These are phyloP conservation scores for Linnemannia zychae DNA, from an alignment of 192 early-diverging fungal genomes.

Conservation along the genomic window DNA sequence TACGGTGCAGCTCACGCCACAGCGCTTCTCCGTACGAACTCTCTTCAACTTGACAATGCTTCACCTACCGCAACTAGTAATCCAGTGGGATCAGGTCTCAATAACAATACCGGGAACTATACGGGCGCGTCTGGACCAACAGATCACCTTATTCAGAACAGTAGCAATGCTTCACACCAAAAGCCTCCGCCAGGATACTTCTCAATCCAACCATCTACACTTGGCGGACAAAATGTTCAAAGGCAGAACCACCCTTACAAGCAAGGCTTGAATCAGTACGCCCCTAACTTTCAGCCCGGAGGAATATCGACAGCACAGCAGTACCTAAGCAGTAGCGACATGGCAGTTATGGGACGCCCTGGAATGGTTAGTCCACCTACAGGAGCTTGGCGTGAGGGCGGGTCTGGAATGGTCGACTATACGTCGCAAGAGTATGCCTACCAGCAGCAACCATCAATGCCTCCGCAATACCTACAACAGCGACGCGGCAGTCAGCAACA, in stretches of 20 bases:
- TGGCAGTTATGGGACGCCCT: background rate
- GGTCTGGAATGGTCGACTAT: background rate
- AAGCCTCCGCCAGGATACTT: slow-evolving; percentile 5
- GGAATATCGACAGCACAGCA: background rate
- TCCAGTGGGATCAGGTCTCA: background rate
- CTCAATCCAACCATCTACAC: slow-evolving; percentile 1
- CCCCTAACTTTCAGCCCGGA: slow-evolving; percentile 24
- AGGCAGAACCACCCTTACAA: background rate
- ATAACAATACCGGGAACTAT: background rate
- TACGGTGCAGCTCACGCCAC: background rate
- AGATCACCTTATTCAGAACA: background rate
- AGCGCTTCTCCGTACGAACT: background rate
- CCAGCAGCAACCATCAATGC: slow-evolving; percentile 9
- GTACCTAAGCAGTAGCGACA: background rate
- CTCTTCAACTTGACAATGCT: background rate
- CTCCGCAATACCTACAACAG: slow-evolving; percentile 3
- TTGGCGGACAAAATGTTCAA: background rate
- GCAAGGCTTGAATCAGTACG: slow-evolving; percentile 7
- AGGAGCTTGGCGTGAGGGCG: slow-evolving; percentile 16
- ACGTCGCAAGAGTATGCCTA: background rate
- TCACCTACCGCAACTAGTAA: background rate
- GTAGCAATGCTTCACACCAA: background rate
- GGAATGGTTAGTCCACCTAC: background rate
- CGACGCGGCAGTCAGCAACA: slow-evolving; percentile 23
- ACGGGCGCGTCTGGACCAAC: background rate